Conservation (phyloP, 1,284 basidiomycete genomes). For the Cystobasidium pallidum region DNA sequence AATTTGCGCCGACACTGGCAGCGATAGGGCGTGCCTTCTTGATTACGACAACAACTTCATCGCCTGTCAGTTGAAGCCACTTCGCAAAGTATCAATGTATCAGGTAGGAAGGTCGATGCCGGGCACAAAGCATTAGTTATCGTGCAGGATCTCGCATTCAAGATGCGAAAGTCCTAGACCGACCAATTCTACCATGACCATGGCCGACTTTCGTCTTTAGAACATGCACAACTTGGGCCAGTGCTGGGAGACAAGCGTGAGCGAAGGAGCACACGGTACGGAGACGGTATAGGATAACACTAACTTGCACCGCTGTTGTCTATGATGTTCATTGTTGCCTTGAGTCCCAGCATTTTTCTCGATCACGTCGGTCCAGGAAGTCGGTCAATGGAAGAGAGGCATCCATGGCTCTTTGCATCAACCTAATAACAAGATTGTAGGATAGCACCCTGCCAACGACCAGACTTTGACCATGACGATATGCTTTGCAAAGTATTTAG, state of each 20-base stretch:
- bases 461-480: no score
- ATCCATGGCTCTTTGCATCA: no score
- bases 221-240: slow-evolving; percentile 96
- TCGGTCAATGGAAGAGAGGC: slow-evolving; percentile 14
- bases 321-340: slow-evolving; percentile 77
- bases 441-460: no score
- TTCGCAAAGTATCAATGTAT: no score
- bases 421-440: no score
- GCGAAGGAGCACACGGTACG: not conserved
- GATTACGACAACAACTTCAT: slow-evolving; percentile 96
- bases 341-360: slow-evolving; percentile 82
- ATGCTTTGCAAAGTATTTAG: no score
- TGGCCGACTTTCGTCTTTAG: slow-evolving; percentile 85
- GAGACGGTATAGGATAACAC: not conserved
- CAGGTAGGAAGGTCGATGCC: no score
- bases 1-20: slow-evolving; percentile 61
- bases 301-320: slow-evolving; percentile 43
- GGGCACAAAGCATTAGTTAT: not conserved
- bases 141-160: not conserved
- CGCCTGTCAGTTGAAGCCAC: slow-evolving; percentile 68
- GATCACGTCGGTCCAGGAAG: slow-evolving; percentile 13
- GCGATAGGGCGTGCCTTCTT: slow-evolving; percentile 84
- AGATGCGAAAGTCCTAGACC: slow-evolving; percentile 46
- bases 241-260: slow-evolving; percentile 57
- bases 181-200: slow-evolving; percentile 70